These are phyloP conservation scores for Fraxinus ornus DNA, from an alignment of 305 asterid genomes.

Conservation along the genomic window DNA sequence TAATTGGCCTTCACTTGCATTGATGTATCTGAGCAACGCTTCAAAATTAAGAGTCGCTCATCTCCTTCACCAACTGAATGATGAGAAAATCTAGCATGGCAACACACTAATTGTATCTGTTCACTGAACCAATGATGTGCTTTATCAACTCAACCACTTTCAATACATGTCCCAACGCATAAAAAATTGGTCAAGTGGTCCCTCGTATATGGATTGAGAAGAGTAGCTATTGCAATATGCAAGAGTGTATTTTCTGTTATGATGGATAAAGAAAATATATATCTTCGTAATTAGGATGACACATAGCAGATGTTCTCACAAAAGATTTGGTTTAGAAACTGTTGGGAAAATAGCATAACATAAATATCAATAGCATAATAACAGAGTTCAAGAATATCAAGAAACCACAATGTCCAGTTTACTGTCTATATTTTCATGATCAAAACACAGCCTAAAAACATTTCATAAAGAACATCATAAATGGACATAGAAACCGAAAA, in stretches of 20 bases:
- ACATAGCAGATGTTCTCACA: not conserved
- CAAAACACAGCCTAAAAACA: no score
- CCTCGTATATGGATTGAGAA: not conserved
- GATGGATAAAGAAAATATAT: constrained; percentile 13
- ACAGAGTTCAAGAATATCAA: no score
- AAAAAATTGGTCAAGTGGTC: not conserved
- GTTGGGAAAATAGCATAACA: no score
- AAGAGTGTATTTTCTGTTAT: not conserved
- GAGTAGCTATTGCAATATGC: not conserved
- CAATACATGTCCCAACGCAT: not conserved
- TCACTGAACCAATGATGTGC: not conserved
- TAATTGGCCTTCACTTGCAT: constrained; percentile 51
- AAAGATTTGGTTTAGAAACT: constrained; percentile 9
- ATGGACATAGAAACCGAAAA: no score
- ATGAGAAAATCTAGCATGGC: constrained; percentile 67
- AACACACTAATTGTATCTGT: constrained; percentile 24
- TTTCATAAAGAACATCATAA: no score
- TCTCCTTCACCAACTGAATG: constrained; percentile 91
- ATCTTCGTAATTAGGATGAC: not conserved
- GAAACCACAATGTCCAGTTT: no score
- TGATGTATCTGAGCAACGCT: constrained; percentile 74
- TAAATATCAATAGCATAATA: no score
- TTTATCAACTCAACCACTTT: not conserved
- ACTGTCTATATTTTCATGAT: no score
- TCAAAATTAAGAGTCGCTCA: constrained; percentile 70